Evolutionary conservation across 768 basidiomycete genomes (phyloP), one percentile per base, ranked within the genome.

Genomic region (Trametes maxima): DNA sequence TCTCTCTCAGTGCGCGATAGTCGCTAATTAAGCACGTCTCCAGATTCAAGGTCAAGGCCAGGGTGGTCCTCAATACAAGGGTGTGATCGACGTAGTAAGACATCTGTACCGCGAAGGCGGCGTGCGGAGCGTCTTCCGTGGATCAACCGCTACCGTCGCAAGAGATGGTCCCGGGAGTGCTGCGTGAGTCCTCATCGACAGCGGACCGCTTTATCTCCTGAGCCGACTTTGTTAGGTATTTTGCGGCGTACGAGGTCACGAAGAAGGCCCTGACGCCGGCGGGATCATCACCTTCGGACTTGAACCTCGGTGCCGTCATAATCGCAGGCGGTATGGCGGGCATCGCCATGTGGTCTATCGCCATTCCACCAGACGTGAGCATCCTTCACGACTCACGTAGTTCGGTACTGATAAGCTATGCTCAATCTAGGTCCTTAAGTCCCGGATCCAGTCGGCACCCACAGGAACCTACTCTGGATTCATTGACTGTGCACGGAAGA

Each of bases 161-260:
- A 85, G 97, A 60, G 97, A 99, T 74, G 95, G 94, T 42, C 97
- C 97, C 0, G 97, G 97, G 48, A 94, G 90, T 72, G 97, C 97
- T 64, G 95, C 91, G 90, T 97, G 77, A 71, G 93, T 81, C 17
- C 42, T 4, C 16, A 13, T 36, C 28, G 16, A 14, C 40, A 42
- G 52, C 42, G 47, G 17, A 60, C 48, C 53, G 14, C 11, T 39
- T 65, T 48, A 55, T 44, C 35, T 49, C 51, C 47, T 65, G 33
- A 39, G 14, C 28, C n/a, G 8, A 49, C 52, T 53, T 60, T 25
- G 69, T 54, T 46, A 96, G 94, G 49, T 98, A 98, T 78, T 99
- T 99, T 71, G 95, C 95, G 17, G 89, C 95, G 12, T 99, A 99
- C 72, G 97, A 99, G 76, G 83, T 94, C 35, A 87, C 92, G 42